These are phyloP conservation scores for Fragaria ananassa DNA, from an alignment of 306 rosid species.

Conservation along the genomic window DNA sequence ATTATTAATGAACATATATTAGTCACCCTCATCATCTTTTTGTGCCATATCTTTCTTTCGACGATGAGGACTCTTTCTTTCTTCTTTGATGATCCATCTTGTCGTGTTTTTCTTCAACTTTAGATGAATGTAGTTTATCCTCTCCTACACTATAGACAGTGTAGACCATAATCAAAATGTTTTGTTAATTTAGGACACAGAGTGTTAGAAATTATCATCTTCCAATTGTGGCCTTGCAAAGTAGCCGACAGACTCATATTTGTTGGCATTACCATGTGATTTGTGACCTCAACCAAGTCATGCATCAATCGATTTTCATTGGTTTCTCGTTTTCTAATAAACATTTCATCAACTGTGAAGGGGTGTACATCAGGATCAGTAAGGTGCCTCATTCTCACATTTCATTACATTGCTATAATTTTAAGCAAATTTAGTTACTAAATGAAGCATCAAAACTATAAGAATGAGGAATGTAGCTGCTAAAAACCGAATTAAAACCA, in stretches of 20 bases:
- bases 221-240: conserved; percentile 64
- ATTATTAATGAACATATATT: neutral
- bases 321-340: conserved; percentile 40
- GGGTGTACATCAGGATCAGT: neutral
- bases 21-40: conserved; percentile 31
- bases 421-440: neutral
- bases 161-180: conserved; percentile 71
- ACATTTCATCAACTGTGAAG: neutral
- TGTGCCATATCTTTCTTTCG: neutral
- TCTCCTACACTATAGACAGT: conserved; percentile 61
- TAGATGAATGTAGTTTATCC: conserved; percentile 55
- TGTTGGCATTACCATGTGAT: conserved; percentile 68
- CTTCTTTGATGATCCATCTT: conserved; percentile 50
- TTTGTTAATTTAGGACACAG: conserved; percentile 37
- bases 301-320: conserved; percentile 37
- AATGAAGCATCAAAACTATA: neutral
- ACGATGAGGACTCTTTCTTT: neutral
- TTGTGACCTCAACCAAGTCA: conserved; percentile 72
- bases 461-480: neutral
- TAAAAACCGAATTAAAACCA: neutral
- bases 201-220: conserved; percentile 38
- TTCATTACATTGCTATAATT: neutral
- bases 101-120: conserved; percentile 49
- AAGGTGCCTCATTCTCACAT: neutral
- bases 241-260: conserved; percentile 95